A percentile compares a stretch with the other conserved stretches of the same genome.
phyloP scores from a whole-genome alignment of 192 early-diverging fungal species.

The Geosiphon pyriformis region DNA sequence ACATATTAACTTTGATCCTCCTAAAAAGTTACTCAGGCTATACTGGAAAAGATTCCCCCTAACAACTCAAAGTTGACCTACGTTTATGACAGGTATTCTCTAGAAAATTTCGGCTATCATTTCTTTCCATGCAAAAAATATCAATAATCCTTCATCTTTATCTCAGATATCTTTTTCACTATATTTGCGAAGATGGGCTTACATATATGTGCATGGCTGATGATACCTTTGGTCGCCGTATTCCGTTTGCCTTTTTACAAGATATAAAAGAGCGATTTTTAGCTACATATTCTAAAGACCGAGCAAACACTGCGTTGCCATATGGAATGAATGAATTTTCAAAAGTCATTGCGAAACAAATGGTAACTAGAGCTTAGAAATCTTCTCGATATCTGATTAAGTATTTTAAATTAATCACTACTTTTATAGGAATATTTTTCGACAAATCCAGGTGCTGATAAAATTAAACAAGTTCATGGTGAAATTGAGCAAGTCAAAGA shows the following conservation, averaged over 20 bases:
- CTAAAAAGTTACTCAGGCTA: constrained; percentile 67
- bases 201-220: constrained; percentile 88
- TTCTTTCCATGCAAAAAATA: neutral
- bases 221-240: constrained; percentile 60
- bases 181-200: constrained; percentile 71
- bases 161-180: constrained; percentile 82
- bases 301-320: constrained; percentile 51
- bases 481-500: constrained; percentile 92
- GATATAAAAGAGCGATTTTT: constrained; percentile 68
- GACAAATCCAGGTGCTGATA: constrained; percentile 64
- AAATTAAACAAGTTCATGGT: constrained; percentile 74
- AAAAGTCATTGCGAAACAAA: constrained; percentile 69
- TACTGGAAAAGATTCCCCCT: constrained; percentile 84
- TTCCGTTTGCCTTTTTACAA: constrained; percentile 88
- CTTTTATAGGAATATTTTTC: constrained; percentile 63
- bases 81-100: constrained; percentile 72
- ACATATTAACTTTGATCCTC: neutral
- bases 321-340: constrained; percentile 83
- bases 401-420: constrained; percentile 8
- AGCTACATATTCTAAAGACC: constrained; percentile 46
- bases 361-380: constrained; percentile 49
- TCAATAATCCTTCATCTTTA: neutral
- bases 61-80: constrained; percentile 90
- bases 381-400: neutral
- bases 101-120: neutral